Evolutionary conservation across 495 filamentous ascomycete genomes (phyloP).

Genomic region (Neurospora sp.): DNA sequence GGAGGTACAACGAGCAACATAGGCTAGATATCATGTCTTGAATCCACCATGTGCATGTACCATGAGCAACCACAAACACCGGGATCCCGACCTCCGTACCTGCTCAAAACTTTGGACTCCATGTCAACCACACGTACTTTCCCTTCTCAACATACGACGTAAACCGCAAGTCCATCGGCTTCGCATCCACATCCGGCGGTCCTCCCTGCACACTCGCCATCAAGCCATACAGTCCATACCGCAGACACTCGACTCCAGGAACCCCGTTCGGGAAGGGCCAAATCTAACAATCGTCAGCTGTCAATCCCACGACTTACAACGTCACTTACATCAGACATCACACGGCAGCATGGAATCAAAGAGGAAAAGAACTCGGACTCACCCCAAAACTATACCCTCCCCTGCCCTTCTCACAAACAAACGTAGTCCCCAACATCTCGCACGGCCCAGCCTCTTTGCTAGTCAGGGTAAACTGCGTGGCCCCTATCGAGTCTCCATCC

Average conservation of each 20-base stretch:
- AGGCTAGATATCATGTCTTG: background rate
- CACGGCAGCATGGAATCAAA: background rate
- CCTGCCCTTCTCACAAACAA: constrained; percentile 5
- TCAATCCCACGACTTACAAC: background rate
- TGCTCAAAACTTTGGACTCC: background rate
- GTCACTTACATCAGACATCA: background rate
- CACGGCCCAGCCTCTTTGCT: constrained; percentile 4
- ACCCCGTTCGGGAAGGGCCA: constrained; percentile 16
- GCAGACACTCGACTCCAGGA: constrained; percentile 7
- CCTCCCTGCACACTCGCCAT: constrained; percentile 7
- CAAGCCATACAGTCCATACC: constrained; percentile 15
- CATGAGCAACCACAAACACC: background rate
- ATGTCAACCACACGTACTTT: constrained; percentile 18
- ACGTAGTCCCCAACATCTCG: constrained; percentile 3
- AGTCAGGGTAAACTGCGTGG: constrained; percentile 1
- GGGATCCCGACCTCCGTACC: background rate
- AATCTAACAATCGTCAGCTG: constrained; percentile 1
- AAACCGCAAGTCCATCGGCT: constrained; percentile 7
- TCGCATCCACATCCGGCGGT: constrained; percentile 4
- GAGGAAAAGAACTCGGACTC: background rate
- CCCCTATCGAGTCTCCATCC: background rate
- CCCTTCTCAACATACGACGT: constrained; percentile 6
- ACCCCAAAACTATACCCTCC: constrained; percentile 10
- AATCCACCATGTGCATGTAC: background rate
- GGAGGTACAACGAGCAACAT: background rate